phyloP scores from a whole-genome alignment of 495 filamentous ascomycete genomes.

The Niebla homalea region DNA sequence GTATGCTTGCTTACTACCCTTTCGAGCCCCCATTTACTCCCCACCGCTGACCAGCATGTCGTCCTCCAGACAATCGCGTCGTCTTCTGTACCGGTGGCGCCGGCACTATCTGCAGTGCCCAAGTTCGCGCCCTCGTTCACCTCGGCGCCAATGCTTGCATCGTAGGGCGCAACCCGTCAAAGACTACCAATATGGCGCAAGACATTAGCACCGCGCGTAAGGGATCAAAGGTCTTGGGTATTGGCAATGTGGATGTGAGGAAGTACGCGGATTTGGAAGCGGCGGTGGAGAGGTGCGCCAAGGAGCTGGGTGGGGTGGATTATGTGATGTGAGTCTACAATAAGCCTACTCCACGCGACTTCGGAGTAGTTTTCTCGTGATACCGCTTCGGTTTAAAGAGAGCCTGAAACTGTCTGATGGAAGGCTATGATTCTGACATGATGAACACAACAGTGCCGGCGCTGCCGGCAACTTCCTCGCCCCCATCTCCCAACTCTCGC shows the following conservation, averaged over 20 bases:
- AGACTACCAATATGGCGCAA: conserved; percentile 65
- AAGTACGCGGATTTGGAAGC: conserved; percentile 50
- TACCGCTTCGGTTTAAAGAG: background rate
- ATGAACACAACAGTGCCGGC: conserved; percentile 48
- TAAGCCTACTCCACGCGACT: too few relatives aligned
- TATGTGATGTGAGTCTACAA: conserved; percentile 78
- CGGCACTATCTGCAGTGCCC: conserved; percentile 84
- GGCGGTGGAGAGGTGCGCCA: conserved; percentile 64
- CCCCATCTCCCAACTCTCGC: conserved; percentile 62
- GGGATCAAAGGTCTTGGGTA: conserved; percentile 72
- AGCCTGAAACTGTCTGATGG: background rate
- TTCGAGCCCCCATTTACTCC: background rate
- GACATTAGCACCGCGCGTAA: conserved; percentile 66
- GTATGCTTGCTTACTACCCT: conserved; percentile 26
- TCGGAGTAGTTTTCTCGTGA: too few relatives aligned
- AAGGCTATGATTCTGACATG: background rate
- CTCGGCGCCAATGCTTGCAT: conserved; percentile 92
- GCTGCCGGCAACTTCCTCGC: conserved; percentile 95
- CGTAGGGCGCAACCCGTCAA: conserved; percentile 78
- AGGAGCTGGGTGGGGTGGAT: conserved; percentile 76
- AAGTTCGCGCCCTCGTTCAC: conserved; percentile 79
- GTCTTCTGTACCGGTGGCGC: conserved; percentile 93
- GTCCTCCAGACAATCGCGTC: conserved; percentile 59
- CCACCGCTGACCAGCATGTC: background rate
- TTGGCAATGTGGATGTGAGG: conserved; percentile 77